phyloP scores from a whole-genome alignment of 768 basidiomycete genomes.

The Tulasnella sp. region DNA sequence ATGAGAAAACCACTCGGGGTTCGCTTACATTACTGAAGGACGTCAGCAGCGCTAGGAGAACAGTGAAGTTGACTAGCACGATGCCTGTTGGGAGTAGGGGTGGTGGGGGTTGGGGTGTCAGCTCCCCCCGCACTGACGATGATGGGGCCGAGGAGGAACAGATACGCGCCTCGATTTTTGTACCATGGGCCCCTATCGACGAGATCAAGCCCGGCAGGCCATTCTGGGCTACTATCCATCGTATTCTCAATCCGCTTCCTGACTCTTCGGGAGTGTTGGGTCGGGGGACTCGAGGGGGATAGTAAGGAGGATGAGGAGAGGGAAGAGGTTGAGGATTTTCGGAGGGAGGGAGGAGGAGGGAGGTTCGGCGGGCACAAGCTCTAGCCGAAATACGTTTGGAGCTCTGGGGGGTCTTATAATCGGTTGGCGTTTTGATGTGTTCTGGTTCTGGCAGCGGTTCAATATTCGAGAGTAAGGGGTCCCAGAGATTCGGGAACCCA shows the following conservation, averaged over 20 bases:
- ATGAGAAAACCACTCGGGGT: background rate
- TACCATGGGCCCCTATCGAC: constrained; percentile 24
- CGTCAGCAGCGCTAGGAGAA: constrained; percentile 19
- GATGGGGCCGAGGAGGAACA: no score
- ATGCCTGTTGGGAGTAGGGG: constrained; percentile 6
- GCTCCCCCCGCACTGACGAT: background rate
- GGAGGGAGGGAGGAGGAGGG: background rate
- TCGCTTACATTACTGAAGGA: constrained; percentile 23
- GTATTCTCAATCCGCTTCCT: background rate
- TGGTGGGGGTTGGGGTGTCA: background rate
- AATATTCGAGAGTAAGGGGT: no score
- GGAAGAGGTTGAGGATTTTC: background rate
- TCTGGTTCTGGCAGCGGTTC: background rate
- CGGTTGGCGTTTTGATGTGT: background rate
- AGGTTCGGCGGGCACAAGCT: background rate
- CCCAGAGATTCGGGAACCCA: background rate
- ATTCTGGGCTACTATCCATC: constrained; percentile 12
- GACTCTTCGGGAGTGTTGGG: background rate
- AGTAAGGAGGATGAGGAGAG: background rate
- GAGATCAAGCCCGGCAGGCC: constrained; percentile 23
- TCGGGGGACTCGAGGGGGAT: background rate
- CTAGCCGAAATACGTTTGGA: background rate
- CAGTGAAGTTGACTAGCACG: constrained; percentile 22
- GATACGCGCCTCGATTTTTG: constrained; percentile 24
- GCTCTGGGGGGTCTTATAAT: background rate